These are phyloP conservation scores for Chrysoporthe austroafricana DNA, from an alignment of 2,329 filamentous ascomycete genomes.

Conservation along the genomic window DNA sequence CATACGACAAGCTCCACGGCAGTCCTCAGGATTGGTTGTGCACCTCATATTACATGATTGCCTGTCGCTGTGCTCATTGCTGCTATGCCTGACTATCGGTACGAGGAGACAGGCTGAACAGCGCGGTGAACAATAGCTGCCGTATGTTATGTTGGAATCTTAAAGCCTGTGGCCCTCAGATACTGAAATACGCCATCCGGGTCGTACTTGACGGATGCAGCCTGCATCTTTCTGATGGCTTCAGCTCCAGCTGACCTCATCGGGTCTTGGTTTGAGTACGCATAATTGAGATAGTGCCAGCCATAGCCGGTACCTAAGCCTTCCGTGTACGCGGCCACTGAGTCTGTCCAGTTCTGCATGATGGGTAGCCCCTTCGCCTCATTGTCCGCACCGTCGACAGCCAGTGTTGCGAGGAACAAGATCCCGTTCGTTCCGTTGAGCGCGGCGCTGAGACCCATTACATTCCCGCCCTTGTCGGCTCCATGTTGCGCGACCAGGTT, in stretches of 20 bases:
- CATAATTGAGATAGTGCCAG: constrained; percentile 49
- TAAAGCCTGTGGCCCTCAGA: constrained; percentile 8
- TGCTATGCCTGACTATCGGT: not conserved
- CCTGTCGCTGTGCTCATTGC: not conserved
- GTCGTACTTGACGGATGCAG: constrained; percentile 43
- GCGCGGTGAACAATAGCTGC: too few species aligned
- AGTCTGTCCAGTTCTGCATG: constrained; percentile 8
- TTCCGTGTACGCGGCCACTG: not conserved
- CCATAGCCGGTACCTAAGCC: not conserved
- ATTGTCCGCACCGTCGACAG: constrained; percentile 3
- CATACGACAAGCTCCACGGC: not conserved
- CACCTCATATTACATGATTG: too few species aligned
- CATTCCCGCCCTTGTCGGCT: constrained; percentile 3
- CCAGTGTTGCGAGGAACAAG: constrained; percentile 7
- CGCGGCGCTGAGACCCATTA: constrained; percentile 3
- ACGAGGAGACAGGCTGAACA: not conserved
- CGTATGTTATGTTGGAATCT: not conserved
- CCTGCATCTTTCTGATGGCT: constrained; percentile 40
- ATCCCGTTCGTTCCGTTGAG: constrained; percentile 3
- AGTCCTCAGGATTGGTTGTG: too few species aligned
- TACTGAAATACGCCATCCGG: constrained; percentile 40
- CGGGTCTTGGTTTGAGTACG: constrained; percentile 43
- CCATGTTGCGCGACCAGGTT: constrained; percentile 13
- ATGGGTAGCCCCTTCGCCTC: constrained; percentile 5
- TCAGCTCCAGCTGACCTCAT: constrained; percentile 43